A percentile compares a stretch with the other conserved stretches of the same genome.
These are phyloP conservation scores for Fusarium cyanostomum DNA, from an alignment of 2,329 filamentous ascomycete genomes.

Conservation along the genomic window DNA sequence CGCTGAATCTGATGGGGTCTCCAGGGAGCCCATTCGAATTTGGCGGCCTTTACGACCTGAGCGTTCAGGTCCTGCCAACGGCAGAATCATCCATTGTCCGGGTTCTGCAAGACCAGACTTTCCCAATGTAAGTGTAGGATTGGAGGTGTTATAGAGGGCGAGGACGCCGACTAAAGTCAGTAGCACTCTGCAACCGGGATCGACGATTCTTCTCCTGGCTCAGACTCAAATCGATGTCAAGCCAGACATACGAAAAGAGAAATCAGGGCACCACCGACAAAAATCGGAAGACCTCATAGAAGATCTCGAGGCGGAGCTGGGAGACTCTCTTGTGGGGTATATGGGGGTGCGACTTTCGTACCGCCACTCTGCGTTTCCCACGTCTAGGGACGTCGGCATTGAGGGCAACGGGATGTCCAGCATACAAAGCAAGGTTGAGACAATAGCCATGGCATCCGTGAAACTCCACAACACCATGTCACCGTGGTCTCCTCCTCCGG, in stretches of 20 bases:
- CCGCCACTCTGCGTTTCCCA: slow-evolving; percentile 64
- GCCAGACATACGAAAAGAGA: slow-evolving; percentile 6
- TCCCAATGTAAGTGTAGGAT: slow-evolving; percentile 51
- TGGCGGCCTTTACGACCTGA: slow-evolving; percentile 61
- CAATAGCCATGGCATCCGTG: slow-evolving; percentile 61
- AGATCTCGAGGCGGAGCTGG: slow-evolving; percentile 66
- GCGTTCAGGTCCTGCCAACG: slow-evolving; percentile 56
- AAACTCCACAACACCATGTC: slow-evolving; percentile 59
- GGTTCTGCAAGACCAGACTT: slow-evolving; percentile 56
- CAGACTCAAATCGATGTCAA: slow-evolving; percentile 52
- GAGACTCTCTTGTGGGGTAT: slow-evolving; percentile 58
- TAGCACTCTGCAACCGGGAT: slow-evolving; percentile 56
- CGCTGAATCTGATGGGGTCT: slow-evolving; percentile 9
- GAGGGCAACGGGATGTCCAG: slow-evolving; percentile 50
- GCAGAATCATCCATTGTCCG: slow-evolving; percentile 55
- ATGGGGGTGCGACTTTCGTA: slow-evolving; percentile 64
- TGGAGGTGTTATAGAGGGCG: background rate
- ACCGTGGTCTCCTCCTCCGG: slow-evolving; percentile 59
- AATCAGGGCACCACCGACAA: slow-evolving; percentile 45
- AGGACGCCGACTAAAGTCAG: slow-evolving; percentile 16
- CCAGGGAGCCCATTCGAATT: slow-evolving; percentile 51
- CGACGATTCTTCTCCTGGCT: slow-evolving; percentile 59
- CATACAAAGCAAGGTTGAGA: slow-evolving; percentile 61
- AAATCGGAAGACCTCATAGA: slow-evolving; percentile 66
- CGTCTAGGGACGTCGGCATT: slow-evolving; percentile 38